Evolutionary conservation across 352 stramenopile genomes (phyloP).

Genomic region (Pythium grandisporangium): DNA sequence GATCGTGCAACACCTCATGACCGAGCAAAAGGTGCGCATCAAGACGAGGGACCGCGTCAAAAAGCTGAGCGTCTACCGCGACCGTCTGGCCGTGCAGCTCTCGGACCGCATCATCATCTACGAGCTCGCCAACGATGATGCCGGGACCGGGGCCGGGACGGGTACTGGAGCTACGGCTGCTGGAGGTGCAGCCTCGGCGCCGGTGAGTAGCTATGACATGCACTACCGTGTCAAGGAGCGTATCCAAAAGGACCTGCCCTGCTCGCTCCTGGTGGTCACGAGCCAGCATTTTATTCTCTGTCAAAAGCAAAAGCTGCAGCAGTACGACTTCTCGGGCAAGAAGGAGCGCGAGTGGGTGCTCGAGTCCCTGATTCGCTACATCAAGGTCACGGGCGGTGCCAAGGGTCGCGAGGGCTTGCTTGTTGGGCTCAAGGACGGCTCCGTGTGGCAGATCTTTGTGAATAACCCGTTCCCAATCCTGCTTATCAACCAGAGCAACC

Average conservation of each 20-base stretch:
- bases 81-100: slow-evolving; percentile 90
- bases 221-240: slow-evolving; percentile 89
- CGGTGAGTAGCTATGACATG: slow-evolving; percentile 82
- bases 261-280: slow-evolving; percentile 86
- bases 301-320: slow-evolving; percentile 88
- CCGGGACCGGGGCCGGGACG: slow-evolving; percentile 3
- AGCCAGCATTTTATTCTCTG: slow-evolving; percentile 89
- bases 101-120: slow-evolving; percentile 94
- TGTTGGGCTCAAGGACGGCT: slow-evolving; percentile 89
- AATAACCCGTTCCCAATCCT: slow-evolving; percentile 93
- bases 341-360: slow-evolving; percentile 86
- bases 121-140: slow-evolving; percentile 72
- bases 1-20: slow-evolving; percentile 93
- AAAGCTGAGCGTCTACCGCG: slow-evolving; percentile 90
- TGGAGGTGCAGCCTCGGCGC: slow-evolving; percentile 9
- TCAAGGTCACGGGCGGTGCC: slow-evolving; percentile 89
- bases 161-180: too few species aligned
- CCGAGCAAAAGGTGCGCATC: slow-evolving; percentile 93
- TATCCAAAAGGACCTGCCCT: slow-evolving; percentile 78
- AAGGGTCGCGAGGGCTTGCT: slow-evolving; percentile 85
- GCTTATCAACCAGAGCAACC: slow-evolving; percentile 79
- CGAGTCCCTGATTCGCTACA: slow-evolving; percentile 86
- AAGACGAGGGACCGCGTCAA: slow-evolving; percentile 93
- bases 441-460: slow-evolving; percentile 90
- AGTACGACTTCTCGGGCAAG: slow-evolving; percentile 85